Base-by-base conservation (phyloP, 306 rosid species). In the Fragaria nilgerrensis region DNA sequence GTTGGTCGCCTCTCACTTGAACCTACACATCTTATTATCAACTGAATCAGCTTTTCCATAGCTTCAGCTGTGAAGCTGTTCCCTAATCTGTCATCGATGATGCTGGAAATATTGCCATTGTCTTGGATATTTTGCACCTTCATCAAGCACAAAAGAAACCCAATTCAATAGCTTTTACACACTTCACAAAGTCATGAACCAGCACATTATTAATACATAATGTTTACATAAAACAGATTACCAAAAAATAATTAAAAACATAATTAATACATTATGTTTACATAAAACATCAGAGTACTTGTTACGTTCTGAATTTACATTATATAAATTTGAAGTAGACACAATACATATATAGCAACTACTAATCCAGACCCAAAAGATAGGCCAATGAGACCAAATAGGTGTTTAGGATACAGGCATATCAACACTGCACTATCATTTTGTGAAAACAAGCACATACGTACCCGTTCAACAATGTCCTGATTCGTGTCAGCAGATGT, bases 1-100 rank as follows among this genome's bases (percentile, higher is more conserved):
- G 77, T 47, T 0, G 97, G 96, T 75, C 97, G 78, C 62, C 96
- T 83, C 83, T 94, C 98, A 68, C 93, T 92, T 4, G 93, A 92
- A 70, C 75, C 72, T 41, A 87, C 44, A 39, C 97, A 92, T 79
- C 81, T 82, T 17, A 84, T 66, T 44, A 89, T 87, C 76, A 90
- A 85, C 85, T 66, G 41, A 55, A 94, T 86, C 75, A 89, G 78
- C 12, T 76, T 89, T 76, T 79, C 90, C 94, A 94, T 87, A 10
- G 88, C 94, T 86, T 92, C 97, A 23, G 79, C 86, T 39, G 98
- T 94, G 74, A 87, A 94, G 79, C 89, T 89, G 73, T 82, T 84
- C 77, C 84, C 90, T 89, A 94, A 72, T 82, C 91, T 87, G 39
- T 72, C 70, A 80, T 94, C 98, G 52, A 84, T 80, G 70, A 89